A percentile compares a stretch with the other conserved stretches of the same genome.
phyloP scores from a whole-genome alignment of 495 filamentous ascomycete species.

The Amphirosellinia nigrospora region DNA sequence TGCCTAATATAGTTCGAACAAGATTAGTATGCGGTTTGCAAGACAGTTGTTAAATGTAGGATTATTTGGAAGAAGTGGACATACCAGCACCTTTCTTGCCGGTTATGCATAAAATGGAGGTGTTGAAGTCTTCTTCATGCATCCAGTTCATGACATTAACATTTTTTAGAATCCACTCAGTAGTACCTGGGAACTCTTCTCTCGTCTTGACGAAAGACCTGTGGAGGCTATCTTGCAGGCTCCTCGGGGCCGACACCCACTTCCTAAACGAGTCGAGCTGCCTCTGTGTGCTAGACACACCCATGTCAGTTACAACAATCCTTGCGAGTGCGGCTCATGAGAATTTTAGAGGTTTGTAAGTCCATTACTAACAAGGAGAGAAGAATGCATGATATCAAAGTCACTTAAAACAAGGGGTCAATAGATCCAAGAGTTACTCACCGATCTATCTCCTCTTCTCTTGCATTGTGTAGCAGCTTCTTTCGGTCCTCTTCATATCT shows the following conservation, averaged over 20 bases:
- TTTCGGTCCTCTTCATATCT: slow-evolving; percentile 32
- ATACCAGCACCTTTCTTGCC: slow-evolving; percentile 10
- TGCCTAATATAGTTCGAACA: slow-evolving; percentile 37
- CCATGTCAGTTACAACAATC: neutral
- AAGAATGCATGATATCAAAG: neutral
- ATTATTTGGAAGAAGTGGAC: neutral
- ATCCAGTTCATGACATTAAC: neutral
- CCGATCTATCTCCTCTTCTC: slow-evolving; percentile 3
- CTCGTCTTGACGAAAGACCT: neutral
- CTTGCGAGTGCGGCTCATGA: neutral
- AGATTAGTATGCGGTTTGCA: neutral
- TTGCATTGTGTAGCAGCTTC: slow-evolving; percentile 9
- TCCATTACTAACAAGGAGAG: neutral
- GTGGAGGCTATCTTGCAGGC: neutral
- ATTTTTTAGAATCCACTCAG: slow-evolving; percentile 9
- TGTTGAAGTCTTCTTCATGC: neutral
- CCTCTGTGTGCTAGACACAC: neutral
- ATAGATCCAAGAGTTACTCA: neutral
- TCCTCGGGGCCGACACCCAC: slow-evolving; percentile 9
- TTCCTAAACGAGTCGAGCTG: neutral
- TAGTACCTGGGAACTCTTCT: slow-evolving; percentile 3
- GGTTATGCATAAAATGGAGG: slow-evolving; percentile 5
- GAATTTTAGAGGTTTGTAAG: neutral
- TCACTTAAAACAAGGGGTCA: neutral
- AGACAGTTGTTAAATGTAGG: neutral